Evolutionary conservation across 352 stramenopile genomes (phyloP).

Genomic region (Globisporangium acanthophoron): DNA sequence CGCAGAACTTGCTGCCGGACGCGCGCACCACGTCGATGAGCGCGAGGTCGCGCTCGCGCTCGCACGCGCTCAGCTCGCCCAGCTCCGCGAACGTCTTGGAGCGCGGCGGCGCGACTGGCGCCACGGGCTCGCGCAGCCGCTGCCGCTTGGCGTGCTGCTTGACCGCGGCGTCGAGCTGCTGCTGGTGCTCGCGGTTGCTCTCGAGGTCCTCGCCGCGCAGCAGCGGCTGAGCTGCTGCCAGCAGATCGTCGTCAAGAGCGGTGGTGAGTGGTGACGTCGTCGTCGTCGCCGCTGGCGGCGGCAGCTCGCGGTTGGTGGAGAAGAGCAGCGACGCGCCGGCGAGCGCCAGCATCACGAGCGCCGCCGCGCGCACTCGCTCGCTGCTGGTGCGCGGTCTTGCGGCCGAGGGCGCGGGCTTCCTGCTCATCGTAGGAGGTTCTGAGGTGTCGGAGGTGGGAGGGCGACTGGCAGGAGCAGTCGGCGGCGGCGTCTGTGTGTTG

Average conservation of each 20-base stretch:
- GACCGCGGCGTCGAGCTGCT: not conserved
- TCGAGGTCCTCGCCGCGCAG: not conserved
- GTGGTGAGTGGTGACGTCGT: not conserved
- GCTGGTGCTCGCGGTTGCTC: not conserved
- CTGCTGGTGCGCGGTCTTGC: not conserved
- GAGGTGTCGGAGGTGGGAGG: too few relatives aligned
- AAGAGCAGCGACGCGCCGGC: not conserved
- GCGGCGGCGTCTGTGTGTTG: too few relatives aligned
- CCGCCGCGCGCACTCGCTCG: not conserved
- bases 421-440: not conserved
- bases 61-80: slow-evolving; percentile 1
- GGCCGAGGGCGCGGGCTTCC: too few relatives aligned
- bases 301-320: not conserved
- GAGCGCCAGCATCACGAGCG: not conserved
- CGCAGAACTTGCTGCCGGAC: slow-evolving; percentile 3
- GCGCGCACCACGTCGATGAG: slow-evolving; percentile 10
- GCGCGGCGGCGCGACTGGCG: not conserved
- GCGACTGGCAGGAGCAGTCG: too few relatives aligned
- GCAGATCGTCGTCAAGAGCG: not conserved
- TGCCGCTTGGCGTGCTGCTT: not conserved
- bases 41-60: slow-evolving; percentile 6
- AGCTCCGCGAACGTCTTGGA: slow-evolving; percentile 6
- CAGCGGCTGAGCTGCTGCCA: not conserved
- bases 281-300: not conserved
- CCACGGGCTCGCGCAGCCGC: not conserved